Conservation (phyloP, 805 yeast genomes). For the Candida tibetensis region DNA sequence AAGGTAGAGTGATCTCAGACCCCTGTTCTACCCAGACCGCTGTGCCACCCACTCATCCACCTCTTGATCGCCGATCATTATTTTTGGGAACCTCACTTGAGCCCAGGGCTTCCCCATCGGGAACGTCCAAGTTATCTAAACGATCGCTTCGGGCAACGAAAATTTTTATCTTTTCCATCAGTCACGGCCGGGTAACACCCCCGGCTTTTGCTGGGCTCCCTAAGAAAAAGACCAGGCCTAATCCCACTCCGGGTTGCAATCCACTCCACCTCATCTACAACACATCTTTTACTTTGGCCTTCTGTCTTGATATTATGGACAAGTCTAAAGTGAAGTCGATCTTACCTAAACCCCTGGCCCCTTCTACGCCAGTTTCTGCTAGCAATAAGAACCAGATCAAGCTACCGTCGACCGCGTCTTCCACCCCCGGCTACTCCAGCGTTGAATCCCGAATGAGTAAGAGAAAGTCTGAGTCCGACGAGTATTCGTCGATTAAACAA, state of each 20-base stretch:
- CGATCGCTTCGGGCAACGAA: conserved; percentile 9
- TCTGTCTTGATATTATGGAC: conserved; percentile 24
- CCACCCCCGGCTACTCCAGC: not conserved
- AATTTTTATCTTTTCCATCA: conserved; percentile 32
- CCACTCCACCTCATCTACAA: too few relatives aligned
- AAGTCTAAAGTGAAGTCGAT: conserved; percentile 41
- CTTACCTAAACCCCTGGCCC: conserved; percentile 39
- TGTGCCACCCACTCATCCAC: too few relatives aligned
- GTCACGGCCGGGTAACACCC: conserved; percentile 15
- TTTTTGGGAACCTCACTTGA: too few relatives aligned
- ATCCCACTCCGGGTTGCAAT: not conserved
- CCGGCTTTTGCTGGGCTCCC: not conserved
- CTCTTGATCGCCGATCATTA: too few relatives aligned
- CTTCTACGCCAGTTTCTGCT: conserved; percentile 10
- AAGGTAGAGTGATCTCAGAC: too few relatives aligned
- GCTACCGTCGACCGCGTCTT: conserved; percentile 3
- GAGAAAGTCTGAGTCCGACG: conserved; percentile 15
- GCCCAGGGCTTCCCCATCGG: too few relatives aligned
- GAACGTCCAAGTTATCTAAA: conserved; percentile 2
- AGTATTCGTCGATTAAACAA: conserved; percentile 10
- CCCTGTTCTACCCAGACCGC: too few relatives aligned
- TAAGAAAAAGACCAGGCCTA: not conserved
- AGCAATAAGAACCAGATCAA: not conserved
- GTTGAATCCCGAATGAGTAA: conserved; percentile 9
- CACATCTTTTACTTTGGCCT: too few relatives aligned